Percentiles rank a stretch among this genome's conserved stretches.
Evolutionary conservation across 768 basidiomycete genomes (phyloP).

Genomic region (Sporobolomyces phaffii): DNA sequence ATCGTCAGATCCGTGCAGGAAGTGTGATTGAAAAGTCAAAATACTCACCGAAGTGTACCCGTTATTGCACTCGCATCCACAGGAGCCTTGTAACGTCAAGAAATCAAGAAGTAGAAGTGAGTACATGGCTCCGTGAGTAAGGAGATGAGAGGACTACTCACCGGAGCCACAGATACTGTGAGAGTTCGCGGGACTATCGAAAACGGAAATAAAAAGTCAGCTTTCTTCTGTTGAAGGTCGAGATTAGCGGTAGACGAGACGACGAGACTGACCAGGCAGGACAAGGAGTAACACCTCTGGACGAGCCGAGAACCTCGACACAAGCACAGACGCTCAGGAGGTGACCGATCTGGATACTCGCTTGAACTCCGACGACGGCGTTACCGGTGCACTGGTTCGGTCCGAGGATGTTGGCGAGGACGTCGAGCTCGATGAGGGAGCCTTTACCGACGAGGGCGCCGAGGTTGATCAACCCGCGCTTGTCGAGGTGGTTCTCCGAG

Average conservation of each 20-base stretch:
- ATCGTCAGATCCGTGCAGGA: no score
- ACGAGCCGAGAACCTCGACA: background rate
- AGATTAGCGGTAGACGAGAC: no score
- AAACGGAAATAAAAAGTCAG: background rate
- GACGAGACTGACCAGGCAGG: conserved; percentile 7
- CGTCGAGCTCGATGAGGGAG: conserved; percentile 18
- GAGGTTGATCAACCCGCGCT: conserved; percentile 4
- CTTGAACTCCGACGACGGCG: conserved; percentile 26
- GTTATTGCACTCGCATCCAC: conserved; percentile 14
- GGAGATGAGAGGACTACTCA: no score
- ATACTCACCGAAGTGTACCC: background rate
- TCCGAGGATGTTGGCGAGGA: conserved; percentile 9
- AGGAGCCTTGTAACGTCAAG: no score
- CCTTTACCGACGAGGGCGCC: conserved; percentile 9
- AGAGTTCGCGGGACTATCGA: conserved; percentile 3
- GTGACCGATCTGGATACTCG: background rate
- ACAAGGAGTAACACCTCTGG: background rate
- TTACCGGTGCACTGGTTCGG: conserved; percentile 17
- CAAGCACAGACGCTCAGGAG: conserved; percentile 20
- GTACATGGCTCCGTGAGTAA: no score
- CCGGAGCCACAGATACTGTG: conserved; percentile 16
- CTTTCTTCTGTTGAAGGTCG: no score
- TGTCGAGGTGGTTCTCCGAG: background rate
- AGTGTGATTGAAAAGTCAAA: background rate
- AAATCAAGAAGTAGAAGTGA: no score